These are phyloP conservation scores for Lachnellula hyalina DNA, from an alignment of 2,329 filamentous ascomycete genomes.

Conservation along the genomic window DNA sequence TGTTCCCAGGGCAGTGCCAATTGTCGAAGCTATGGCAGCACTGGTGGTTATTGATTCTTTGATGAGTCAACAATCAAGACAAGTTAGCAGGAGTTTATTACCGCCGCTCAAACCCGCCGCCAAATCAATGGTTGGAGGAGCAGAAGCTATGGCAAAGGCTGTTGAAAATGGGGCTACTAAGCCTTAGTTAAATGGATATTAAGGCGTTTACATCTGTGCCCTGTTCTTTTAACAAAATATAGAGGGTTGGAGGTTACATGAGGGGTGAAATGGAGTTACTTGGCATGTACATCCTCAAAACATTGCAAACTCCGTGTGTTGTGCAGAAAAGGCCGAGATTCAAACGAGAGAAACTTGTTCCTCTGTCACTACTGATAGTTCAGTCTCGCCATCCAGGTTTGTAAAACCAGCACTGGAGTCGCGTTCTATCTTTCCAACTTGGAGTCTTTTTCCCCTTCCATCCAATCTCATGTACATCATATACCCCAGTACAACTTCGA, in stretches of 20 bases:
- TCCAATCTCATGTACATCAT: too few species aligned
- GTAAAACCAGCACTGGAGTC: too few species aligned
- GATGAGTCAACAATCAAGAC: slow-evolving; percentile 69
- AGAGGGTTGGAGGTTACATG: not conserved
- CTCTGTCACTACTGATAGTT: too few species aligned
- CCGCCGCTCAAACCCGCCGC: slow-evolving; percentile 34
- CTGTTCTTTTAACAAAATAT: not conserved
- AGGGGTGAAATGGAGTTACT: not conserved
- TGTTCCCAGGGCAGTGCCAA: slow-evolving; percentile 72
- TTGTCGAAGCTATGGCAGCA: slow-evolving; percentile 88
- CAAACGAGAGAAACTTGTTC: too few species aligned
- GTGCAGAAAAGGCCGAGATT: not conserved
- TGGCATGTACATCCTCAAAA: not conserved
- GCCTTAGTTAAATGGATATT: slow-evolving; percentile 3
- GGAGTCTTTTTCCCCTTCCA: too few species aligned
- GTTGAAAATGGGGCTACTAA: slow-evolving; percentile 11
- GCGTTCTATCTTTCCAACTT: too few species aligned
- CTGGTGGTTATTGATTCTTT: slow-evolving; percentile 83
- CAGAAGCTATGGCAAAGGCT: slow-evolving; percentile 11
- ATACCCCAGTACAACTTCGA: too few species aligned
- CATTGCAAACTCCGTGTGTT: not conserved
- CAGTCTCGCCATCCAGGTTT: too few species aligned
- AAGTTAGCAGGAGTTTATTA: slow-evolving; percentile 41
- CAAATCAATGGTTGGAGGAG: slow-evolving; percentile 17
- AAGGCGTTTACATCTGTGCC: not conserved